Conservation (phyloP, 2,329 filamentous ascomycete genomes). For the Botrytis porri region DNA sequence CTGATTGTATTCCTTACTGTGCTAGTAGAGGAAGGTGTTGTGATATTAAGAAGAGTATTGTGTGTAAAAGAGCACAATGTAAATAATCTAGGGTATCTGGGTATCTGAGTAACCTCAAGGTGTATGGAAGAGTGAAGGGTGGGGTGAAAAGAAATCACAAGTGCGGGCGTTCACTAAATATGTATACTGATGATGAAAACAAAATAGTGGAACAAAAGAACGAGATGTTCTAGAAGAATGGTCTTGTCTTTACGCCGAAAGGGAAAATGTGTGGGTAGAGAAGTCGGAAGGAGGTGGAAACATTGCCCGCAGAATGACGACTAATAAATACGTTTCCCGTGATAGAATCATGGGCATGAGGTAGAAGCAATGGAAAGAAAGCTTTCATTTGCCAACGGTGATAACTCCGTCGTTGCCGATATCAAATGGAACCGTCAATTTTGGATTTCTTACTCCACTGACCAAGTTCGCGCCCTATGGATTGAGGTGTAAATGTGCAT, state of each 20-base stretch:
- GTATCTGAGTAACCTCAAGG: neutral
- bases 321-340: constrained; percentile 1
- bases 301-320: neutral
- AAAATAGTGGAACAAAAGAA: constrained; percentile 16
- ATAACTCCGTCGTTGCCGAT: neutral
- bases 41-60: neutral
- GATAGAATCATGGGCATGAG: neutral
- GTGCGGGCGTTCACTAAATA: constrained; percentile 4
- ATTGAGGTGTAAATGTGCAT: neutral
- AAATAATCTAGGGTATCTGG: neutral
- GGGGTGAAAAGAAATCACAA: neutral
- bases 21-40: neutral
- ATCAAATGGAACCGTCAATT: neutral
- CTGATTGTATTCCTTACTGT: neutral
- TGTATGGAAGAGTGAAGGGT: neutral
- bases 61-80: neutral
- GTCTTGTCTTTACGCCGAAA: constrained; percentile 4
- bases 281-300: neutral
- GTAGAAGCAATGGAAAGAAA: neutral
- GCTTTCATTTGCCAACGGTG: neutral
- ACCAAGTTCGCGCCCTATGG: neutral
- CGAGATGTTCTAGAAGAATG: constrained; percentile 2
- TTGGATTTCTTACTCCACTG: neutral
- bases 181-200: constrained; percentile 15
- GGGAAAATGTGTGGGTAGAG: neutral